Evolutionary conservation across 768 basidiomycete genomes (phyloP), one percentile per base, ranked within the genome.

Genomic region (Russula brevipes): DNA sequence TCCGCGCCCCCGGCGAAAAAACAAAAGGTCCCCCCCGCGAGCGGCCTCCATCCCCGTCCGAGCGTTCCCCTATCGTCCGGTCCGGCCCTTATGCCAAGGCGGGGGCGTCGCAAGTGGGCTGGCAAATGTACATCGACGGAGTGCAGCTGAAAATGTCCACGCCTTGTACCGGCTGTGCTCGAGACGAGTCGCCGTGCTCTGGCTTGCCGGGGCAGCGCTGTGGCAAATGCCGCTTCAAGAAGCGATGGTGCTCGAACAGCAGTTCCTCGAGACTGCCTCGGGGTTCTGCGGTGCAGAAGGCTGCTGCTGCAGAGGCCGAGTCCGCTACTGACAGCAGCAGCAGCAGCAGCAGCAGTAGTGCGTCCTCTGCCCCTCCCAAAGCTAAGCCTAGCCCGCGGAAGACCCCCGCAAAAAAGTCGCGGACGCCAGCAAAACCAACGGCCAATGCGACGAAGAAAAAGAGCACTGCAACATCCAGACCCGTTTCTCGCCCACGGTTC

Each of bases 191-290:
- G 6, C 47, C 49, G 9, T 64, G 63, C 54, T 64, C 63, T 31
- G 63, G 63, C 33, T 17, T 64, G 41, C 54, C 54, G 1, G 58
- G 63, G 17, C 47, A 64, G 45, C 63, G 63, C 47, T 64, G 63
- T 50, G 63, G 63, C 53, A 53, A 47, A 16, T 64, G 63, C 36
- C 63, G 63, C 35, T 54, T 50, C 30, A 50, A 51, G 63, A 64
- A 59, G 49, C 53, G 31, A 33, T 39, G 19, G 19, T 64, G 63
- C 17, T 59, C 63, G 4, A 53, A 60, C 30, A 51, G n/a, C 31
- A 50, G 50, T 19, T 4, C 16, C 5, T 16, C 30, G 3, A 53
- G 6, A 30, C 14, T 4, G 12, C 3, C 8, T 10, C 38, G 5
- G 4, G 38, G 17, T 10, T 16, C 2, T 3, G 5, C 12, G n/a